Evolutionary conservation across 176 grass and related monocot genomes (phyloP).

Genomic region (Bothriochloa decipiens): DNA sequence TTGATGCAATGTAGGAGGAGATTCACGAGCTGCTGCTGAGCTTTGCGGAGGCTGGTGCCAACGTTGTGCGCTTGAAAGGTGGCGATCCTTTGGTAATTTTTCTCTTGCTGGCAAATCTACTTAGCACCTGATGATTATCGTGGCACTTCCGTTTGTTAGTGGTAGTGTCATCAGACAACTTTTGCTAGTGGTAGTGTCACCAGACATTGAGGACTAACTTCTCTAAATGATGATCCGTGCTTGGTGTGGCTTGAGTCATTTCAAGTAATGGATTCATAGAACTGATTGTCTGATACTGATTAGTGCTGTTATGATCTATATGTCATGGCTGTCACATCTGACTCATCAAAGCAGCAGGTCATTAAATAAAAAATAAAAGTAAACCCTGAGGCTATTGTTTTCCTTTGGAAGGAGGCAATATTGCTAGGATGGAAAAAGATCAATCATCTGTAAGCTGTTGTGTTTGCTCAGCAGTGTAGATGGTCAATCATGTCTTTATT

Average conservation of each 20-base stretch:
- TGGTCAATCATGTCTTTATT: background rate
- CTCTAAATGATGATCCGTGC: background rate
- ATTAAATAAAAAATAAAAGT: background rate
- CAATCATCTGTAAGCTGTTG: background rate
- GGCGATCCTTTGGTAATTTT: constrained; percentile 89
- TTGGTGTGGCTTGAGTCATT: background rate
- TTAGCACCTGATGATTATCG: background rate
- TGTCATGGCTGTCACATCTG: background rate
- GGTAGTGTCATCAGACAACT: background rate
- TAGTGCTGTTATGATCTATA: background rate
- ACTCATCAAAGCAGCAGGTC: background rate
- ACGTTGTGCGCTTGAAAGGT: constrained; percentile 94
- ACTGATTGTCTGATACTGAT: background rate
- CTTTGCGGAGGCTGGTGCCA: constrained; percentile 94
- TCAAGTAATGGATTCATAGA: background rate
- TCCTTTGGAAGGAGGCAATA: background rate
- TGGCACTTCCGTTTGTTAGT: background rate
- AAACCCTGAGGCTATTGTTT: background rate
- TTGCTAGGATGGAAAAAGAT: background rate
- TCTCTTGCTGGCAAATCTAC: background rate
- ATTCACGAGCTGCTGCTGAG: constrained; percentile 93
- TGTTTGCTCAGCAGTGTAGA: background rate
- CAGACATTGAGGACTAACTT: background rate
- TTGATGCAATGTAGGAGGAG: constrained; percentile 70
- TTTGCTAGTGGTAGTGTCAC: background rate